Conservation (phyloP, 2,329 filamentous ascomycete genomes). For the Trichocomaceae sp. region DNA sequence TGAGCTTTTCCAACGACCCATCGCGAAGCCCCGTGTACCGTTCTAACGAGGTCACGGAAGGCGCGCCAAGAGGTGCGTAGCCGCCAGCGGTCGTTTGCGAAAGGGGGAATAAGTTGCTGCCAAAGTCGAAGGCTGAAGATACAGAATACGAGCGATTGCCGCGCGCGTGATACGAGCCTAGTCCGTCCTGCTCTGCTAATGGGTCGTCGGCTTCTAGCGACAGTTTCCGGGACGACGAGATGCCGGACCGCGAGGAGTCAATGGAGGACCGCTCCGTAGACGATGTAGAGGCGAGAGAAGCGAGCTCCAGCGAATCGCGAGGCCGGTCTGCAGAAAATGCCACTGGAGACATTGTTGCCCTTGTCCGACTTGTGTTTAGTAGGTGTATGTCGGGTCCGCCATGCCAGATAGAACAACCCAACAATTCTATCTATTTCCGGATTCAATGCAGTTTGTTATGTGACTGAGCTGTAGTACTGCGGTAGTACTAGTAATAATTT, state of each 20-base stretch:
- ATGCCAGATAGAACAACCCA: slow-evolving; percentile 11
- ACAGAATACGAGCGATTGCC: slow-evolving; percentile 73
- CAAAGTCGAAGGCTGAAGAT: slow-evolving; percentile 91
- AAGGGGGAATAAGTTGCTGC: slow-evolving; percentile 84
- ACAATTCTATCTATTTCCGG: background rate
- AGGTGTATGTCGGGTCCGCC: slow-evolving; percentile 8
- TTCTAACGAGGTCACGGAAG: slow-evolving; percentile 52
- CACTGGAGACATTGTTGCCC: slow-evolving; percentile 27
- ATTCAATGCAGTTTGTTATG: too few relatives aligned
- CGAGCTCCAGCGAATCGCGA: slow-evolving; percentile 93
- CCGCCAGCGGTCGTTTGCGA: slow-evolving; percentile 67
- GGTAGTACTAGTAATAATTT: background rate
- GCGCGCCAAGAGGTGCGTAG: slow-evolving; percentile 80
- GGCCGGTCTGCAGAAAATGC: slow-evolving; percentile 33
- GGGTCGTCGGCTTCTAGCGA: slow-evolving; percentile 86
- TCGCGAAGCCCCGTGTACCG: slow-evolving; percentile 57
- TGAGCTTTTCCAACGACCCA: slow-evolving; percentile 85
- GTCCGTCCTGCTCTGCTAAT: slow-evolving; percentile 50
- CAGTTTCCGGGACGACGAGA: slow-evolving; percentile 83
- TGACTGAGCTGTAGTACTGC: background rate
- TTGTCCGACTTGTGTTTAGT: slow-evolving; percentile 5
- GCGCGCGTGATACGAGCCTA: slow-evolving; percentile 43
- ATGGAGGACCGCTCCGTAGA: slow-evolving; percentile 60
- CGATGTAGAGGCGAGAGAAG: slow-evolving; percentile 84
- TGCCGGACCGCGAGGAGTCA: slow-evolving; percentile 69